A percentile compares a stretch with the other conserved stretches of the same genome.
Evolutionary conservation across 148 eudicot species (phyloP).

Genomic region (Oxyria digyna): DNA sequence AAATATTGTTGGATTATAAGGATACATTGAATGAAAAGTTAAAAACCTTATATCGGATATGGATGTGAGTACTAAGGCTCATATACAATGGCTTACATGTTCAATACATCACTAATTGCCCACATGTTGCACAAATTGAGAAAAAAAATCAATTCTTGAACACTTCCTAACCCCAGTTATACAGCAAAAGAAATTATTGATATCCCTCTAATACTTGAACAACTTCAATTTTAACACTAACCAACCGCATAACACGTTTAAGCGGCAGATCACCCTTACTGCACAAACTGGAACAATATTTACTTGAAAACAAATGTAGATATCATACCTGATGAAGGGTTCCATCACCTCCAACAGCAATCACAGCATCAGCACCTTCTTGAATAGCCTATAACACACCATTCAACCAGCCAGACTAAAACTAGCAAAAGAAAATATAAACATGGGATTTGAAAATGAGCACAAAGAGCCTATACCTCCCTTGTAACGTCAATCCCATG

Average conservation of each 20-base stretch:
- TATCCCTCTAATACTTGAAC: too few relatives aligned
- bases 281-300: neutral
- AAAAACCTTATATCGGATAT: neutral
- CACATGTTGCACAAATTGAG: neutral
- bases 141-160: neutral
- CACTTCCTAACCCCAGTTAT: neutral
- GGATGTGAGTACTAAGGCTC: neutral
- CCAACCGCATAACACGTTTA: too few relatives aligned
- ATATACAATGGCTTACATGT: neutral
- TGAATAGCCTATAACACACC: conserved; percentile 55
- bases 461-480: conserved; percentile 42
- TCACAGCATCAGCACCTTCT: conserved; percentile 86
- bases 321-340: conserved; percentile 84
- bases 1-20: neutral
- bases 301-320: neutral
- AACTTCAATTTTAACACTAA: too few relatives aligned
- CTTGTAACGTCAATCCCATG: conserved; percentile 92
- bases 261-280: neutral
- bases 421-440: neutral
- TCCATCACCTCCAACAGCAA: conserved; percentile 98
- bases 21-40: neutral
- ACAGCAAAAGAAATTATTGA: too few relatives aligned
- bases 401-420: neutral
- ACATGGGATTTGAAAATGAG: neutral
- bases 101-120: neutral